These are phyloP conservation scores for Saccharomycopsis sp. DNA, from an alignment of 805 yeast genomes.

Conservation along the genomic window DNA sequence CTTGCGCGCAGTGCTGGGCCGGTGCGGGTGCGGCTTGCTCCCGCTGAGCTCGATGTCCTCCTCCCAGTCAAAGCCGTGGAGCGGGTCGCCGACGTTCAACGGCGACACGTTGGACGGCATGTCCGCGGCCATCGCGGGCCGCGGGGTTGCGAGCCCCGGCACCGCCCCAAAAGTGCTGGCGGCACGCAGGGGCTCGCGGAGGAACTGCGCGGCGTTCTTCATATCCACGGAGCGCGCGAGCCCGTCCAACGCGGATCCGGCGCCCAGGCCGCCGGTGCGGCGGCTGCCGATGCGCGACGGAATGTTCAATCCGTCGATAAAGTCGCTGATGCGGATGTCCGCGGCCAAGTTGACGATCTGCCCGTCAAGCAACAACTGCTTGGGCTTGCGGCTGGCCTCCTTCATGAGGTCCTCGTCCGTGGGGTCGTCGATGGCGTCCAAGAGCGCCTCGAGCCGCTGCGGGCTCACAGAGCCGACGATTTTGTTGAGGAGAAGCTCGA, in stretches of 20 bases:
- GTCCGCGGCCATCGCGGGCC: too few relatives aligned
- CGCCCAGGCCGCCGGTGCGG: not conserved
- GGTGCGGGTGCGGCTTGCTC: constrained; percentile 1
- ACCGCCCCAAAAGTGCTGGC: too few relatives aligned
- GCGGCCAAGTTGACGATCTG: constrained; percentile 17
- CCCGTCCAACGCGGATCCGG: not conserved
- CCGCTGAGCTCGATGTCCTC: constrained; percentile 35
- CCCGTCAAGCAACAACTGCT: constrained; percentile 12
- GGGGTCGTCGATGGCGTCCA: constrained; percentile 21
- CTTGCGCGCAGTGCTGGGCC: too few relatives aligned
- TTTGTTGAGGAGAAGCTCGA: constrained; percentile 39
- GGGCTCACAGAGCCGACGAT: constrained; percentile 36
- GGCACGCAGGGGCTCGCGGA: too few relatives aligned
- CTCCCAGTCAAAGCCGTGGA: constrained; percentile 59
- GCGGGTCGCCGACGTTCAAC: constrained; percentile 31
- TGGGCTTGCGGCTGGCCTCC: constrained; percentile 12
- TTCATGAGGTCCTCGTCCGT: constrained; percentile 15
- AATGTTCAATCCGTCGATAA: constrained; percentile 10
- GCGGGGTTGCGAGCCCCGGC: too few relatives aligned
- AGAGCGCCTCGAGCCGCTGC: constrained; percentile 34
- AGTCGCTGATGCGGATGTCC: constrained; percentile 16
- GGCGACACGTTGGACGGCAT: not conserved
- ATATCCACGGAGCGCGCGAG: not conserved
- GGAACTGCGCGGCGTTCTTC: not conserved
- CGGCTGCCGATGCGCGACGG: constrained; percentile 1